Evolutionary conservation across 2,329 filamentous ascomycete genomes (phyloP), one percentile per base, ranked within the genome.

Genomic region (Verticillium isaacii): DNA sequence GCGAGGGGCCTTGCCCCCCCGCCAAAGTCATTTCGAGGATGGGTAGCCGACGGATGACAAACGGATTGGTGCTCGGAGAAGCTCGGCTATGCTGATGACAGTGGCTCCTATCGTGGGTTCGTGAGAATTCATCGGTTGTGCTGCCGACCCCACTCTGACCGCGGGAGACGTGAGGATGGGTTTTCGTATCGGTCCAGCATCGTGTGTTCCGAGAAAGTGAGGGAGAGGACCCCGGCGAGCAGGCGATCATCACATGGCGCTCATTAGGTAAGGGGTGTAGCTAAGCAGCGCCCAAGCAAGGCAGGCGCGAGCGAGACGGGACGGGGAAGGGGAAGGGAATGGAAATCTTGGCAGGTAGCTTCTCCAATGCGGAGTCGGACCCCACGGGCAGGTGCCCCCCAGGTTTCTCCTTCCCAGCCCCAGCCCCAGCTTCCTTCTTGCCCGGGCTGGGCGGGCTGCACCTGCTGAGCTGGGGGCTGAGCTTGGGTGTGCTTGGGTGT

Each of bases 361-460:
- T 74, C 73, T 75, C 71, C 72, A 74, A 75, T 77, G 75, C 75
- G 74, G 74, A 76, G 74, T 71, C 67, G 69, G 67, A 67, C 68
- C 64, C 66, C 66, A 66, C 62, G 64, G 57, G 61, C 64, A 59
- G 63, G 34, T 23, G 25, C 41, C 63, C 62, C 64, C 64, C 62
- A 64, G 61, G 64, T 65, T 29, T 64, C 54, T 60, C 54, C 60
- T 45, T 50, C 19, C 45, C 45, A 66, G 65, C 66, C 63, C 67
- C 67, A 66, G 67, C 67, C 64, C 61, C 65, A 66, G 63, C 58
- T 65, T 61, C 65, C 62, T 65, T 60, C 63, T 66, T 64, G 68
- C 64, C 64, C 29, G 29, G 29, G 29, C 29, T 29, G n/a, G 39
- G 17, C 17, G 39, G 17, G 39, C n/a, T n/a, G 39, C 39, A 45